These are phyloP conservation scores for Suhomyces emberorum DNA, from an alignment of 805 yeast species.

Conservation along the genomic window DNA sequence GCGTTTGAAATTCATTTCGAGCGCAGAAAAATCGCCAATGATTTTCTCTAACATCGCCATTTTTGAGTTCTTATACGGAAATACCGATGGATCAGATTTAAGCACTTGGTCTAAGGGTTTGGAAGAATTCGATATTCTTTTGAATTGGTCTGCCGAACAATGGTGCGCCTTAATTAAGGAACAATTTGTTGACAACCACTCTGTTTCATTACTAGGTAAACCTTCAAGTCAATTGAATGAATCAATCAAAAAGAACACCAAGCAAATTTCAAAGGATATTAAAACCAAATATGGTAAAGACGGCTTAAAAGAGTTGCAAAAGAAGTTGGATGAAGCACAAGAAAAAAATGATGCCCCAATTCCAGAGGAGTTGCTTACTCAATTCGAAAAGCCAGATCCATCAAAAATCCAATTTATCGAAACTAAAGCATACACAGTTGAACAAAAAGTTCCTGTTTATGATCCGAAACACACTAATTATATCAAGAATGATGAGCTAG, in stretches of 20 bases:
- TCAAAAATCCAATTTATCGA: slow-evolving; percentile 67
- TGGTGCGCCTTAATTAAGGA: slow-evolving; percentile 61
- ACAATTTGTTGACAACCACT: slow-evolving; percentile 56
- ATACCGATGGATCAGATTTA: slow-evolving; percentile 56
- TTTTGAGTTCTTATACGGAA: slow-evolving; percentile 78
- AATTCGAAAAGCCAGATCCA: slow-evolving; percentile 73
- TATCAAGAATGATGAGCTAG: slow-evolving; percentile 22
- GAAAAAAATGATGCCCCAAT: slow-evolving; percentile 68
- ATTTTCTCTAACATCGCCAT: slow-evolving; percentile 65
- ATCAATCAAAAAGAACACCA: slow-evolving; percentile 47
- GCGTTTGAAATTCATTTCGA: slow-evolving; percentile 56
- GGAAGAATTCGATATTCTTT: slow-evolving; percentile 55
- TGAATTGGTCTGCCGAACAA: slow-evolving; percentile 57
- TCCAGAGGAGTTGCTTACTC: slow-evolving; percentile 60
- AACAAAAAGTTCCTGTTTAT: slow-evolving; percentile 37
- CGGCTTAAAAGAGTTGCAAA: slow-evolving; percentile 54
- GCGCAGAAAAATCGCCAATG: slow-evolving; percentile 61
- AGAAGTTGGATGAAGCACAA: slow-evolving; percentile 59
- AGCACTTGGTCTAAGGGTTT: slow-evolving; percentile 52
- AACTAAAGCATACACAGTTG: slow-evolving; percentile 62
- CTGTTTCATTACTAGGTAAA: slow-evolving; percentile 63
- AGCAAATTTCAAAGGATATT: slow-evolving; percentile 48
- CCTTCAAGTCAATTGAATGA: slow-evolving; percentile 68
- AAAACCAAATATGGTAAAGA: slow-evolving; percentile 50
- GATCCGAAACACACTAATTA: slow-evolving; percentile 19